Evolutionary conservation across 352 stramenopile species (phyloP).

Genomic region (Globisporangium recalcitrans): DNA sequence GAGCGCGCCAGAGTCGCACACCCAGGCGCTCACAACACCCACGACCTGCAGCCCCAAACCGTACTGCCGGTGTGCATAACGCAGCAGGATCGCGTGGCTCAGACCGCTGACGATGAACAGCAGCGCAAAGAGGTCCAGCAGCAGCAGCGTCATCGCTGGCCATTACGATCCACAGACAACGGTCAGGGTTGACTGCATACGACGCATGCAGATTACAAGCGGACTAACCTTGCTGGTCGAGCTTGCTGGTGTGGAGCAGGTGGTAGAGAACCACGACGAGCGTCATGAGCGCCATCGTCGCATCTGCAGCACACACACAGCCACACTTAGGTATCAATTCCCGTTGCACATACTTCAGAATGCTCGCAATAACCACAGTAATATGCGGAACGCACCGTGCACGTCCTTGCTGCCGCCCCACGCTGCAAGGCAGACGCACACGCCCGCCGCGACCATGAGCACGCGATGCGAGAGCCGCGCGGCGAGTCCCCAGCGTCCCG

Average conservation of each 20-base stretch:
- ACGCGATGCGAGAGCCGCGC: constrained; percentile 14
- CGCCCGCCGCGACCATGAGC: constrained; percentile 26
- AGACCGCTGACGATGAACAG: constrained; percentile 60
- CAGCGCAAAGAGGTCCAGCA: constrained; percentile 55
- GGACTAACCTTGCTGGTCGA: constrained; percentile 35
- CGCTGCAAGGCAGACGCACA: constrained; percentile 27
- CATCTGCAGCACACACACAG: constrained; percentile 25
- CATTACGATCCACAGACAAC: background rate
- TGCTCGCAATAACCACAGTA: background rate
- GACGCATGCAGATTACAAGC: background rate
- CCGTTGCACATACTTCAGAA: background rate
- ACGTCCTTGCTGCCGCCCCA: constrained; percentile 31
- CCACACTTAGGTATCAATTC: background rate
- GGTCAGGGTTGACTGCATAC: background rate
- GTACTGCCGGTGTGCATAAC: constrained; percentile 35
- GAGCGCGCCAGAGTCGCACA: constrained; percentile 62
- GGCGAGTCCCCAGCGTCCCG: background rate
- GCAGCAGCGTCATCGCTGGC: constrained; percentile 20
- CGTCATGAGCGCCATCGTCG: constrained; percentile 20
- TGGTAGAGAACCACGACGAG: constrained; percentile 36
- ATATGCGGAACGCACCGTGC: constrained; percentile 22
- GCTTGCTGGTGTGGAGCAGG: constrained; percentile 25
- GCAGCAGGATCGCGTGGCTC: constrained; percentile 53
- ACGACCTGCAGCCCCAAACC: constrained; percentile 62
- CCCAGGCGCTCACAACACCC: constrained; percentile 54